These are phyloP conservation scores for Aspergillus jensenii DNA, from an alignment of 2,329 filamentous ascomycete species.

Conservation along the genomic window DNA sequence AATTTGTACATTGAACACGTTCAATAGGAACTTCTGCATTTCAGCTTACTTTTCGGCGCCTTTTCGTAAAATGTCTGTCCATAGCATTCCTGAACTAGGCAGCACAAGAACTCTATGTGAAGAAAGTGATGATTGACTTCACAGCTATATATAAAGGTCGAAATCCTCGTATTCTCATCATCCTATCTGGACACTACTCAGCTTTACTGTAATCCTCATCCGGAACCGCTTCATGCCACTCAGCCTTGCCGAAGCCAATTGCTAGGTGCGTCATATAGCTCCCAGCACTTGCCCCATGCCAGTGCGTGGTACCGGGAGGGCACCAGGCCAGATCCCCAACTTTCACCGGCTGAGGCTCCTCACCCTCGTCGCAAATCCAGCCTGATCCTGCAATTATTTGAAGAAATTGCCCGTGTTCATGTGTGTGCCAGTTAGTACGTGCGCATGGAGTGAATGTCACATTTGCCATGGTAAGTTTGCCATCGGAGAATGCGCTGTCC, in stretches of 20 bases:
- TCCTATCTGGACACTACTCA: no score
- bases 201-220: background rate
- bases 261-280: slow-evolving; percentile 40
- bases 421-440: slow-evolving; percentile 47
- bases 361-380: slow-evolving; percentile 46
- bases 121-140: no score
- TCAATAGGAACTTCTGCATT: no score
- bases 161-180: no score
- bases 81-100: no score
- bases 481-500: no score
- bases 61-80: no score
- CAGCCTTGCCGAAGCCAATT: slow-evolving; percentile 2
- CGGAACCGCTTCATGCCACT: background rate
- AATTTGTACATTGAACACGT: no score
- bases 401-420: slow-evolving; percentile 47
- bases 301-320: slow-evolving; percentile 44
- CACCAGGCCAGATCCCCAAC: slow-evolving; percentile 45
- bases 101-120: no score
- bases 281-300: slow-evolving; percentile 45
- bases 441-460: slow-evolving; percentile 32
- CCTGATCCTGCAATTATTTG: slow-evolving; percentile 42
- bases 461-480: background rate
- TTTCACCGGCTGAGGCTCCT: slow-evolving; percentile 34
- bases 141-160: no score
- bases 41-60: no score